Evolutionary conservation across 106 monocot genomes (phyloP).

Genomic region (Posidonia australis): DNA sequence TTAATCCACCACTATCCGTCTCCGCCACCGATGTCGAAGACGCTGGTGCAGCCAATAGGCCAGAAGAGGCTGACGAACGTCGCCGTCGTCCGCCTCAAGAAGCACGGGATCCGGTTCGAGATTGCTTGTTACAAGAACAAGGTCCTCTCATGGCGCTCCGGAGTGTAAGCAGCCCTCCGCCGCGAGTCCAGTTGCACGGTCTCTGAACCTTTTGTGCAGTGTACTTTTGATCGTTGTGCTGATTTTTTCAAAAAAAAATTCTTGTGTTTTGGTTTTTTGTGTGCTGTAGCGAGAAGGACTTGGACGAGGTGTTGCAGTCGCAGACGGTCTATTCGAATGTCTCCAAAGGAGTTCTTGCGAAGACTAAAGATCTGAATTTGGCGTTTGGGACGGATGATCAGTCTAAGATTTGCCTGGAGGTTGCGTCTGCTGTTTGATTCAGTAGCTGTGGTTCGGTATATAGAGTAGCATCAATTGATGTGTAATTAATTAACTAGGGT

Average conservation of each 20-base stretch:
- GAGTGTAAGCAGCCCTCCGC: constrained; percentile 36
- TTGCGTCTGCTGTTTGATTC: constrained; percentile 7
- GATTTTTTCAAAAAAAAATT: background rate
- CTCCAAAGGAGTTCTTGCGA: constrained; percentile 80
- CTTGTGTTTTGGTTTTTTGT: background rate
- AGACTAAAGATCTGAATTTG: constrained; percentile 59
- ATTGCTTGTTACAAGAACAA: constrained; percentile 99
- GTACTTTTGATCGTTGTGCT: background rate
- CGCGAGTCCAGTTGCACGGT: background rate
- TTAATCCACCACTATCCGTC: too few species aligned
- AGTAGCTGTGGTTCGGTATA: too few species aligned
- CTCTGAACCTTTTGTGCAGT: background rate
- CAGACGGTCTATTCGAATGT: constrained; percentile 83
- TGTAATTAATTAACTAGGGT: too few species aligned
- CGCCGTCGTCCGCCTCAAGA: constrained; percentile 86
- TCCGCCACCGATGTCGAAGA: constrained; percentile 68
- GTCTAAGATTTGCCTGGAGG: constrained; percentile 77
- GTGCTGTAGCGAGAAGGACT: constrained; percentile 61
- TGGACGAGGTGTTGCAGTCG: constrained; percentile 87
- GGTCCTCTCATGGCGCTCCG: constrained; percentile 93
- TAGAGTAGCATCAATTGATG: too few species aligned
- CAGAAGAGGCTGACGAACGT: constrained; percentile 99
- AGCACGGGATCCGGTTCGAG: constrained; percentile 83
- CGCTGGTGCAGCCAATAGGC: constrained; percentile 77
- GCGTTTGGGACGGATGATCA: constrained; percentile 80